Conservation (phyloP, 108 stramenopile species). For the Cyclostephanos invisitatus region DNA sequence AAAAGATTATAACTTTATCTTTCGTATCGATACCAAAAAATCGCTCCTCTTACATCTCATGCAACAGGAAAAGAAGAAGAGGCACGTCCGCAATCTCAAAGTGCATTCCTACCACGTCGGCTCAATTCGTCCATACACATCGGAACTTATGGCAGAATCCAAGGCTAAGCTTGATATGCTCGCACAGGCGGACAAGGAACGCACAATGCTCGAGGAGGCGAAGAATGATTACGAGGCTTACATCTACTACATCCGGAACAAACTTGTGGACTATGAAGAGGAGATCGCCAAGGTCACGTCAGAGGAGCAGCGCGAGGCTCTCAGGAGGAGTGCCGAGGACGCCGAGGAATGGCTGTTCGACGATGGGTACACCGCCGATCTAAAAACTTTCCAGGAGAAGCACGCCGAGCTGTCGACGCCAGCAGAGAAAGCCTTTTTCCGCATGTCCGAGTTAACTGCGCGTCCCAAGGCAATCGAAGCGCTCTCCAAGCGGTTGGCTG, state of each 20-base stretch:
- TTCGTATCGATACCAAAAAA: not conserved
- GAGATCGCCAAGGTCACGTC: slow-evolving; percentile 81
- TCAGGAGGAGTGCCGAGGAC: slow-evolving; percentile 68
- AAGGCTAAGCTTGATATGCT: slow-evolving; percentile 75
- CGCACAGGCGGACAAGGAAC: slow-evolving; percentile 84
- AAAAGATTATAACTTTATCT: not conserved
- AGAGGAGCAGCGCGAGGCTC: slow-evolving; percentile 92
- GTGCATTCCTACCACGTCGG: slow-evolving; percentile 65
- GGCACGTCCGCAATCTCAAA: slow-evolving; percentile 61
- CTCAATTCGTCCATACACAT: slow-evolving; percentile 64
- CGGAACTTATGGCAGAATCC: slow-evolving; percentile 78
- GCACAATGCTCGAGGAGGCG: slow-evolving; percentile 86
- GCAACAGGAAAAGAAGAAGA: slow-evolving; percentile 79
- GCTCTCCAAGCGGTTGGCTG: slow-evolving; percentile 58
- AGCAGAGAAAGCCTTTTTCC: slow-evolving; percentile 83
- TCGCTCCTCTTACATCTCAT: slow-evolving; percentile 2
- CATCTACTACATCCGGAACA: slow-evolving; percentile 89
- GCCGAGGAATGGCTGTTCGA: slow-evolving; percentile 98
- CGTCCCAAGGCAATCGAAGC: slow-evolving; percentile 82
- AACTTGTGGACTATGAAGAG: slow-evolving; percentile 82
- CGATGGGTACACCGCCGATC: slow-evolving; percentile 89
- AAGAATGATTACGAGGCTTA: slow-evolving; percentile 94
- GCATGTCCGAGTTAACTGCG: slow-evolving; percentile 74
- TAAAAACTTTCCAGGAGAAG: slow-evolving; percentile 81
- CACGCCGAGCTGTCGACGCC: slow-evolving; percentile 79